Evolutionary conservation across 73 alveolate species (phyloP).

Genomic region (Paramecium pentaurelia): DNA sequence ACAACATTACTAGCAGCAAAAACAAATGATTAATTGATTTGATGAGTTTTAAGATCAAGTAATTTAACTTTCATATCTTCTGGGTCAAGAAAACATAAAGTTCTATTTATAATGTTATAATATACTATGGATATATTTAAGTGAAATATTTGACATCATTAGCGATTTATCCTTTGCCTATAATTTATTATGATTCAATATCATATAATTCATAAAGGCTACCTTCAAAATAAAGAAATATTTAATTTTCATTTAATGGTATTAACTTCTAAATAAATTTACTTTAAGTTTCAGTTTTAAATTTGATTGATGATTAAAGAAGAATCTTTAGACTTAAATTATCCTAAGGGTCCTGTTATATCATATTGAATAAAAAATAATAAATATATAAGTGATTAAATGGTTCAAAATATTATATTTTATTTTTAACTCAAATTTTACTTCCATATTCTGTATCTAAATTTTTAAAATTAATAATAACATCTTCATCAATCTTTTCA

Average conservation of each 20-base stretch:
- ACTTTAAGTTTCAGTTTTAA: background rate
- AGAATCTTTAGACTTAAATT: background rate
- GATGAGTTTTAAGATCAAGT: background rate
- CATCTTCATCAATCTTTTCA: slow-evolving; percentile 63
- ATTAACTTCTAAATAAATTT: background rate
- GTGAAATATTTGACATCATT: background rate
- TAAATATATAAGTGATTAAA: background rate
- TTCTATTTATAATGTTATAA: background rate
- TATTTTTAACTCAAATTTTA: background rate
- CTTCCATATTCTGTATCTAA: background rate
- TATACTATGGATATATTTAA: background rate
- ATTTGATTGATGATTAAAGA: background rate
- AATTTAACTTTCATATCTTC: background rate
- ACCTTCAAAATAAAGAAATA: background rate
- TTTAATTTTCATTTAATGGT: background rate
- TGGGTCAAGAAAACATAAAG: background rate
- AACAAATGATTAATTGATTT: background rate
- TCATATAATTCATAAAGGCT: background rate
- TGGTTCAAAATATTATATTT: background rate
- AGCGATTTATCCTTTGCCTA: background rate
- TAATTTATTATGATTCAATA: background rate
- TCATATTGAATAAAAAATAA: background rate
- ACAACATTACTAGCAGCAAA: background rate
- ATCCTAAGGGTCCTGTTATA: background rate
- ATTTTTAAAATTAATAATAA: background rate